Evolutionary conservation across 352 stramenopile genomes (phyloP).

Genomic region (Pythium dissotocum): DNA sequence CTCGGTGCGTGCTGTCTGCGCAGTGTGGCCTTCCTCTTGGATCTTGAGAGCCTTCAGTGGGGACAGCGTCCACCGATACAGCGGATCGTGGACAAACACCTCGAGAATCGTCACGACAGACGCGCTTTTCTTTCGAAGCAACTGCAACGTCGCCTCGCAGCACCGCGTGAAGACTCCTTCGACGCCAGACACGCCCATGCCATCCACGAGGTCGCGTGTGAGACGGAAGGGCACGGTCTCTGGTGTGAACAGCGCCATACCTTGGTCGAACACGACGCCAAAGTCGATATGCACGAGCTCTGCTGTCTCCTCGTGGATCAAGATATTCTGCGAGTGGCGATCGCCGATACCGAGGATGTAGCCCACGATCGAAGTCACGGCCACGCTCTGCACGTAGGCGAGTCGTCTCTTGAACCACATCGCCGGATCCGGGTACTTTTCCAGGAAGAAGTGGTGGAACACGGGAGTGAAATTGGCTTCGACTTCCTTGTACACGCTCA

Average conservation of each 20-base stretch:
- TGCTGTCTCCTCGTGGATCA: constrained; percentile 96
- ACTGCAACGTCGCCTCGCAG: constrained; percentile 92
- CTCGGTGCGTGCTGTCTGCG: constrained; percentile 4
- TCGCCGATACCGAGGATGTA: constrained; percentile 98
- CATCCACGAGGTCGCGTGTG: constrained; percentile 98
- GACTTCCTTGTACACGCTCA: constrained; percentile 88
- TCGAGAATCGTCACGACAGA: constrained; percentile 98
- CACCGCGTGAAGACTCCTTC: constrained; percentile 95
- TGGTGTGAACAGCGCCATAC: constrained; percentile 91
- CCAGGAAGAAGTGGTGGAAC: constrained; percentile 98
- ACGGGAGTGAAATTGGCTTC: constrained; percentile 95
- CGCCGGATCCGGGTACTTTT: constrained; percentile 94
- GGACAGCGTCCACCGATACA: constrained; percentile 97
- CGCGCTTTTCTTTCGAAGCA: constrained; percentile 92
- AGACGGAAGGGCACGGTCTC: constrained; percentile 99
- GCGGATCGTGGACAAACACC: constrained; percentile 98
- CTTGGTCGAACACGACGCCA: constrained; percentile 99
- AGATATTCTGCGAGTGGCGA: constrained; percentile 98
- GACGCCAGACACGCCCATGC: constrained; percentile 96
- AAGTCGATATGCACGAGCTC: constrained; percentile 99
- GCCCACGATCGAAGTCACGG: constrained; percentile 97
- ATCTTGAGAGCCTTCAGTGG: constrained; percentile 87
- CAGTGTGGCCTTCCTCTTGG: constrained; percentile 53
- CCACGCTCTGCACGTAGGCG: constrained; percentile 95
- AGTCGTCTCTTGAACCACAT: constrained; percentile 94